Percentiles rank a stretch among this genome's conserved stretches.
Evolutionary conservation across 257 asterid genomes (phyloP).

Genomic region (Solanum boliviense): DNA sequence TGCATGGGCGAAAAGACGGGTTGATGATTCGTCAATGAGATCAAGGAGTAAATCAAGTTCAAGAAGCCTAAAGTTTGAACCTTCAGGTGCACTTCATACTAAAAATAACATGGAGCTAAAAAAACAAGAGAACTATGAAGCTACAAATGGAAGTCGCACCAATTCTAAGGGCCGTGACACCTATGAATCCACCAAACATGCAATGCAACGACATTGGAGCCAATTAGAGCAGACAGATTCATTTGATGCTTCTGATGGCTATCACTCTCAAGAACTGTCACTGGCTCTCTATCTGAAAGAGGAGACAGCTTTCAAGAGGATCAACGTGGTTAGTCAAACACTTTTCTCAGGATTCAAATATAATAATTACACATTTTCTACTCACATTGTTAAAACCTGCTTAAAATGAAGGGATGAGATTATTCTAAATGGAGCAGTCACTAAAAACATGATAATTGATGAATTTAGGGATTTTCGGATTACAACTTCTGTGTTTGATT

Average conservation of each 20-base stretch:
- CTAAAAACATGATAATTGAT: not conserved
- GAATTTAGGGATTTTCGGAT: not conserved
- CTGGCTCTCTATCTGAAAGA: constrained; percentile 55
- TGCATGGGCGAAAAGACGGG: constrained; percentile 81
- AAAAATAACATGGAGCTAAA: constrained; percentile 43
- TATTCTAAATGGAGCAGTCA: not conserved
- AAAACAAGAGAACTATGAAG: constrained; percentile 39
- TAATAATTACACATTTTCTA: not conserved
- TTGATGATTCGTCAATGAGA: constrained; percentile 52
- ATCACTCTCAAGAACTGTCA: constrained; percentile 87
- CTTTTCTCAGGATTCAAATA: not conserved
- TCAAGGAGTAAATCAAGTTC: constrained; percentile 79
- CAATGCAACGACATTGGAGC: constrained; percentile 61
- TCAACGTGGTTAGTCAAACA: constrained; percentile 41
- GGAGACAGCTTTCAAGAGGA: constrained; percentile 50
- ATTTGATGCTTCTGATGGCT: constrained; percentile 61
- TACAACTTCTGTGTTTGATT: not conserved
- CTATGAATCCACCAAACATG: constrained; percentile 28
- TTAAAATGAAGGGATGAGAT: not conserved
- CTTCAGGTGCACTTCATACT: constrained; percentile 42
- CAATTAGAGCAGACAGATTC: constrained; percentile 69
- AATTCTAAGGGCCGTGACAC: constrained; percentile 35
- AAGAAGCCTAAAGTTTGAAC: constrained; percentile 72
- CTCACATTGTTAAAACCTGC: not conserved
- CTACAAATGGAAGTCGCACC: constrained; percentile 17